A percentile compares a stretch with the other conserved stretches of the same genome.
These are phyloP conservation scores for Claviceps paspali DNA, from an alignment of 2,329 filamentous ascomycete species.

Conservation along the genomic window DNA sequence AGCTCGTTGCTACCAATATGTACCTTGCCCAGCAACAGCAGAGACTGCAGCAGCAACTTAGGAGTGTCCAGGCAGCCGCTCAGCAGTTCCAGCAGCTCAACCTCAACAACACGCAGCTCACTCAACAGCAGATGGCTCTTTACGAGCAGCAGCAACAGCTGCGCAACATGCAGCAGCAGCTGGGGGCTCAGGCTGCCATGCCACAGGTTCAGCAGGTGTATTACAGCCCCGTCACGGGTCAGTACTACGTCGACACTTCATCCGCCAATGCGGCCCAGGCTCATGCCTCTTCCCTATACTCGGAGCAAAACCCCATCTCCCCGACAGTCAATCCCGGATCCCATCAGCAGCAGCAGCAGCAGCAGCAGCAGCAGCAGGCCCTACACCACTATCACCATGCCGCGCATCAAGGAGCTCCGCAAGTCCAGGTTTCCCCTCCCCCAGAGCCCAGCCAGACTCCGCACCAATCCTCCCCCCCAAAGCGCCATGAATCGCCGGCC, in stretches of 20 bases:
- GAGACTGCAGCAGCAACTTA: slow-evolving; percentile 82
- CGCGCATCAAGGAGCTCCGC: slow-evolving; percentile 44
- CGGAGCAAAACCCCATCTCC: slow-evolving; percentile 30
- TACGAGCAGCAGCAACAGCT: slow-evolving; percentile 30
- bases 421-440: slow-evolving; percentile 71
- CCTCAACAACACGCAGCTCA: slow-evolving; percentile 36
- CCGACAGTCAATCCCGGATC: slow-evolving; percentile 15
- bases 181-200: slow-evolving; percentile 21
- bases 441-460: slow-evolving; percentile 37
- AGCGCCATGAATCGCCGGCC: slow-evolving; percentile 53
- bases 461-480: slow-evolving; percentile 52
- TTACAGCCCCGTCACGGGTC: slow-evolving; percentile 74
- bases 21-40: slow-evolving; percentile 92
- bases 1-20: slow-evolving; percentile 79
- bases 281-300: slow-evolving; percentile 20
- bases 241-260: slow-evolving; percentile 64
- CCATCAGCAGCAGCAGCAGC: slow-evolving; percentile 22
- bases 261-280: slow-evolving; percentile 28
- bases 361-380: slow-evolving; percentile 27
- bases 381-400: slow-evolving; percentile 25
- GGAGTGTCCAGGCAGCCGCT: slow-evolving; percentile 66
- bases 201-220: slow-evolving; percentile 61
- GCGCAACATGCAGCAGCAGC: slow-evolving; percentile 25
- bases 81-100: slow-evolving; percentile 71
- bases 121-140: slow-evolving; percentile 32